Evolutionary conservation across 139 green algal genomes (phyloP), one percentile per base, ranked within the genome.

Genomic region (Chlorella sp.): DNA sequence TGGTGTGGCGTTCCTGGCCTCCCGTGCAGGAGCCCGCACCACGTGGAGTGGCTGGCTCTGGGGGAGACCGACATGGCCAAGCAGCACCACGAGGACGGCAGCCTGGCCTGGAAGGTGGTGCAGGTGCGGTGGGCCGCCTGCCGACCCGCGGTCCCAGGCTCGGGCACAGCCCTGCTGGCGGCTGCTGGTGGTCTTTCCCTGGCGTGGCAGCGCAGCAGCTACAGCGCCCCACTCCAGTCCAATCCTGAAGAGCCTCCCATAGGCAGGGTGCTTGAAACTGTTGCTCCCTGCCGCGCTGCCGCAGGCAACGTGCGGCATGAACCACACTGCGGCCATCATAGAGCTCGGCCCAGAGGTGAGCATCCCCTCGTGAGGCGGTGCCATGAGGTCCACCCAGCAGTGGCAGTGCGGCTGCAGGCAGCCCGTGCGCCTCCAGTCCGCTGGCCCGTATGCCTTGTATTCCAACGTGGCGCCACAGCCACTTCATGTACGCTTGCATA

Each of bases 251-350:
- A n/a, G n/a, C n/a, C n/a, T n/a, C n/a, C n/a, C n/a, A n/a, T n/a
- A n/a, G n/a, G n/a, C n/a, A n/a, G n/a, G n/a, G n/a, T n/a, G n/a
- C n/a, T n/a, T n/a, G n/a, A n/a, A n/a, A n/a, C n/a, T n/a, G n/a
- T 40, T 19, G 22, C 9, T 1, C 41, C 28, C 17, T 41, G 20
- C 14, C 41, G 3, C 43, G 67, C 58, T 40, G 19, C 51, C 78
- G 73, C 76, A 88, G 68, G 89, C 90, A 13, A 69, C 88, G 0
- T 91, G 86, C 67, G 90, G 90, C 32, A 79, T 89, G 32, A 92
- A 93, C 80, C 90, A 93, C 70, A 92, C 88, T 9, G 87, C 88
- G 16, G 86, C 88, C 24, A 46, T 91, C 30, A 30, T 92, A 9
- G 84, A 93, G 46, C 34, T 89, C 13, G n/a, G 56, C 2, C 65